These are phyloP conservation scores for Schizonepeta tenuifolia DNA, from an alignment of 257 asterid species.

Conservation along the genomic window DNA sequence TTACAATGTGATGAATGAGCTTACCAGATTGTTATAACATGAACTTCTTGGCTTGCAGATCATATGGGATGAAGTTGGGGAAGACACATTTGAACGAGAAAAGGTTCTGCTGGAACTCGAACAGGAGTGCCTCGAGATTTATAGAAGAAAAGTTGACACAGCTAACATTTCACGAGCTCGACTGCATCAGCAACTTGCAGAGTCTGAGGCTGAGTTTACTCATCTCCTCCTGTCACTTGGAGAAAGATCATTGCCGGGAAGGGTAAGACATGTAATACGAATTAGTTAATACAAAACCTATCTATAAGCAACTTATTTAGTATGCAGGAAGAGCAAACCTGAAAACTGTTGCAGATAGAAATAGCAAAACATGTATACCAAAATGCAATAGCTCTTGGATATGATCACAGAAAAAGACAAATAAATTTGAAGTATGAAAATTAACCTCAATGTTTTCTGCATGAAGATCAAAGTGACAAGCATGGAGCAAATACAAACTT, in stretches of 20 bases:
- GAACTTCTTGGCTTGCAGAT: conserved; percentile 54
- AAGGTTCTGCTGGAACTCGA: conserved; percentile 77
- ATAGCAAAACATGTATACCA: background rate
- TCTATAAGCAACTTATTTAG: conserved; percentile 4
- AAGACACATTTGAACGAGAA: conserved; percentile 73
- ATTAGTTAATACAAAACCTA: background rate
- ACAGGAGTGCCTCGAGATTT: conserved; percentile 94
- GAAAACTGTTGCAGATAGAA: background rate
- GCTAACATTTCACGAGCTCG: conserved; percentile 89
- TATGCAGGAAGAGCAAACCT: background rate
- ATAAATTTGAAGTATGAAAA: conserved; percentile 4
- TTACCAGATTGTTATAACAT: conserved; percentile 15
- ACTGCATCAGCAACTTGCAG: conserved; percentile 89
- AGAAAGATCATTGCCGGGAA: conserved; percentile 89
- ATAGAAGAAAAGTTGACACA: conserved; percentile 84
- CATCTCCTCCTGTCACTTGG: conserved; percentile 89
- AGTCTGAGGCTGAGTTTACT: conserved; percentile 90
- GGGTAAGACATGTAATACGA: conserved; percentile 52
- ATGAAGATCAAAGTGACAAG: background rate
- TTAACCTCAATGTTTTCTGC: background rate
- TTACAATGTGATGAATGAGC: background rate
- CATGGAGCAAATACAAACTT: background rate
- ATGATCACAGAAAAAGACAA: background rate
- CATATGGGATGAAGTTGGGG: conserved; percentile 99
- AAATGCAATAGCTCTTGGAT: background rate